Evolutionary conservation across 768 basidiomycete genomes (phyloP), one percentile per base, ranked within the genome.

Genomic region (Mycena amicta): DNA sequence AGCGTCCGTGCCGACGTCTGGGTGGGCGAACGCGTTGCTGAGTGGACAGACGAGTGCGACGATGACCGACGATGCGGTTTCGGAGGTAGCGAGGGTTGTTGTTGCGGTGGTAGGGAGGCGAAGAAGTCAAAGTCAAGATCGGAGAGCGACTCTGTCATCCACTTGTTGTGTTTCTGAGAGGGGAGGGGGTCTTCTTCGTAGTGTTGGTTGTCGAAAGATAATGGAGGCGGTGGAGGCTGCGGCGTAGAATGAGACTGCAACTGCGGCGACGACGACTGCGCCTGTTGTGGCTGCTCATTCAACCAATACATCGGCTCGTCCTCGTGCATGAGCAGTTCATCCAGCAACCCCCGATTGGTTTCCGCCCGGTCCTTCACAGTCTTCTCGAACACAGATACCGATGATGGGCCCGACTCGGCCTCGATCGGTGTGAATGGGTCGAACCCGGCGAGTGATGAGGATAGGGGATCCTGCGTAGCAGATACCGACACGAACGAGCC

Each of bases 291-390:
- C 27, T 12, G 52, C 15, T 73, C 69, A 30, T 72, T 72, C 55
- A 84, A 56, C 75, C 85, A 87, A 67, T 85, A 88, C 63, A 90
- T 68, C 1, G 88, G 88, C 68, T 91, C 88, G 51, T 89, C 86
- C 70, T 90, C 82, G 58, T 88, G 83, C 57, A 78, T 64, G 33
- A 90, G 67, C 31, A 91, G 69, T 67, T 92, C 89, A 45, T 87
- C 82, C 50, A 91, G 73, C 4, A 90, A 73, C 23, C 72, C 77
- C 55, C 77, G 78, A 58, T 82, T 84, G 37, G 74, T 76, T 51
- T 83, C 82, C 0, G 81, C 77, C 11, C 85, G 80, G 0, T 72
- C 72, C 65, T 78, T 85, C 12, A 89, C 87, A 30, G 78, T 78
- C 46, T 75, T 74, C 56, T 84, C 85, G 66, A 89, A 88, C 20